Evolutionary conservation across 2,329 filamentous ascomycete genomes (phyloP).

Genomic region (Exophiala dermatitidis): DNA sequence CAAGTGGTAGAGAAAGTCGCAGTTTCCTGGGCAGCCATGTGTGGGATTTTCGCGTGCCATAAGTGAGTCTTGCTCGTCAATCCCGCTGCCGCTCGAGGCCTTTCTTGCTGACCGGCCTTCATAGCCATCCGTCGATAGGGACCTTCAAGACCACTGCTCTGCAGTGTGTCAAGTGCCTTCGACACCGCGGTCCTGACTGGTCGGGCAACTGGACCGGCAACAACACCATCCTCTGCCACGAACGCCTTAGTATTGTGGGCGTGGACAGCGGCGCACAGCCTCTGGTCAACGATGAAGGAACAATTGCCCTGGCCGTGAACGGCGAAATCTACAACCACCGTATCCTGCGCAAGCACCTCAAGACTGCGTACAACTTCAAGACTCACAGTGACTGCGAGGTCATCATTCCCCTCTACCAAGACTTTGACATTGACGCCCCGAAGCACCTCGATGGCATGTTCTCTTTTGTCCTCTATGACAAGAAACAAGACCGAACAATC

Average conservation of each 20-base stretch:
- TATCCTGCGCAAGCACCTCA: slow-evolving; percentile 78
- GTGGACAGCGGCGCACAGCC: slow-evolving; percentile 95
- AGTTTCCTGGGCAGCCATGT: slow-evolving; percentile 57
- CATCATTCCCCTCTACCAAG: slow-evolving; percentile 94
- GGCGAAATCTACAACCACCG: slow-evolving; percentile 99
- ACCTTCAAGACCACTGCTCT: slow-evolving; percentile 31
- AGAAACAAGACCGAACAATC: slow-evolving; percentile 82
- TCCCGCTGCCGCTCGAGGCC: background rate
- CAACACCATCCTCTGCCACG: slow-evolving; percentile 94
- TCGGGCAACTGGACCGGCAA: slow-evolving; percentile 86
- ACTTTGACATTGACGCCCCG: slow-evolving; percentile 85
- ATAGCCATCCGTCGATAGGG: slow-evolving; percentile 26
- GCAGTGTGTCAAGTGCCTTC: slow-evolving; percentile 57
- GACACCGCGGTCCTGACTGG: slow-evolving; percentile 97
- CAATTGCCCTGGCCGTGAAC: slow-evolving; percentile 89
- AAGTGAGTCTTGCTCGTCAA: slow-evolving; percentile 50
- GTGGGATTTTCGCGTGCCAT: slow-evolving; percentile 95
- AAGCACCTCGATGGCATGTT: slow-evolving; percentile 98
- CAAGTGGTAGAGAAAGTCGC: slow-evolving; percentile 4
- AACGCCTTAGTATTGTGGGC: slow-evolving; percentile 94
- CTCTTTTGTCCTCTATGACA: slow-evolving; percentile 97
- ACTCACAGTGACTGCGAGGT: slow-evolving; percentile 98
- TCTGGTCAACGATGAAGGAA: slow-evolving; percentile 82
- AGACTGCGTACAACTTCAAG: slow-evolving; percentile 89
- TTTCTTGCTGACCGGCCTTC: slow-evolving; percentile 11